A percentile compares a stretch with the other conserved stretches of the same genome.
Conservation (phyloP, 805 yeast species). For the Huiozyma sinensis region DNA sequence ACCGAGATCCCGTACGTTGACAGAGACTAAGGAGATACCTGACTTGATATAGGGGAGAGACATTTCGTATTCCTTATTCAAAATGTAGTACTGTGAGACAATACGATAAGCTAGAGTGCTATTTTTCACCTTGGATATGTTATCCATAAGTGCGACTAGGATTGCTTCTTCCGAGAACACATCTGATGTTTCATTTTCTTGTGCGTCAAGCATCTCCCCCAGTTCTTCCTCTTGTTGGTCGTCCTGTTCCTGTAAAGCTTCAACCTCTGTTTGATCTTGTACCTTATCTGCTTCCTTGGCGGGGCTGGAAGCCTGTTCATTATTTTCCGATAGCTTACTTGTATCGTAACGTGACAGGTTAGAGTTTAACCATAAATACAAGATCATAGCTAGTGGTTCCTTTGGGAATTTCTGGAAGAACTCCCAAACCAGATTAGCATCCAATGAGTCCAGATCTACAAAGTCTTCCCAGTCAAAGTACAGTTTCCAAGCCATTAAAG, state of each 20-base stretch:
- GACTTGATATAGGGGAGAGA: slow-evolving; percentile 50
- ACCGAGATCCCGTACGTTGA: slow-evolving; percentile 36
- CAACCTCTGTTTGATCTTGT: slow-evolving; percentile 3
- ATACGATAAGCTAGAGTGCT: slow-evolving; percentile 58
- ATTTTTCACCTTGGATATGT: slow-evolving; percentile 35
- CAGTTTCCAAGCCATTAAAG: slow-evolving; percentile 58
- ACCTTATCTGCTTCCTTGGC: slow-evolving; percentile 4
- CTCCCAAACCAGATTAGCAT: slow-evolving; percentile 34
- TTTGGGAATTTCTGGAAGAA: slow-evolving; percentile 47
- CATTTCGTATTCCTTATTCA: slow-evolving; percentile 49
- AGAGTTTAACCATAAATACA: slow-evolving; percentile 55
- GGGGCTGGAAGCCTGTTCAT: slow-evolving; percentile 3
- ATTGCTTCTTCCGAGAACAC: slow-evolving; percentile 35
- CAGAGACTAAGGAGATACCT: slow-evolving; percentile 48
- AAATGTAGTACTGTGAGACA: slow-evolving; percentile 46
- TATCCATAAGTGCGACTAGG: slow-evolving; percentile 39
- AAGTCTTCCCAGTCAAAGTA: slow-evolving; percentile 69
- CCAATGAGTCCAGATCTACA: slow-evolving; percentile 37
- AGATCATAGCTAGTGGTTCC: slow-evolving; percentile 50
- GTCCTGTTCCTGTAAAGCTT: slow-evolving; percentile 7
- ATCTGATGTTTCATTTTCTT: slow-evolving; percentile 10
- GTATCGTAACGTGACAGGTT: slow-evolving; percentile 55
- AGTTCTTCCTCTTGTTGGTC: slow-evolving; percentile 12
- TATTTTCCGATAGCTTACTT: slow-evolving; percentile 12
- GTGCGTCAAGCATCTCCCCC: slow-evolving; percentile 18